Evolutionary conservation across 306 rosid species (phyloP).

Genomic region (Hippophae gyantsensis): DNA sequence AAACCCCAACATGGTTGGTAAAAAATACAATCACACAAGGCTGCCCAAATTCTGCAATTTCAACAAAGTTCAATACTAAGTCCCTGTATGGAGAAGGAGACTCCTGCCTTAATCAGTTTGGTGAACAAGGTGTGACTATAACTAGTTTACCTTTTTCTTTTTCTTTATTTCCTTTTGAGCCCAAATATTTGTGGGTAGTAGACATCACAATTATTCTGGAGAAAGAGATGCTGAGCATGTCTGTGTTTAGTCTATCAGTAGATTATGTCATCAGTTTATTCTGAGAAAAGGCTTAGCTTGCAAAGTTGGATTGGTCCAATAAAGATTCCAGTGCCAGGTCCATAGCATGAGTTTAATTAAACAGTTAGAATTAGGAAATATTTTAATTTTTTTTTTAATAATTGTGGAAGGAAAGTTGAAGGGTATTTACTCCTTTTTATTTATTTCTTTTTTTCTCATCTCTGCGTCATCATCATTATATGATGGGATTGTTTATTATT

Average conservation of each 20-base stretch:
- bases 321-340: slow-evolving; percentile 70
- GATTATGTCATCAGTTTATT: slow-evolving; percentile 47
- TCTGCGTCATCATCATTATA: slow-evolving; percentile 37
- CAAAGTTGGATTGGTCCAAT: slow-evolving; percentile 57
- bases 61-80: slow-evolving; percentile 24
- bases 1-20: slow-evolving; percentile 19
- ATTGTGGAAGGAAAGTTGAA: slow-evolving; percentile 32
- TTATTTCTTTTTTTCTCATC: slow-evolving; percentile 12
- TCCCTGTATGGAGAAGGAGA: slow-evolving; percentile 60
- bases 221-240: slow-evolving; percentile 42
- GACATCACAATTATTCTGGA: slow-evolving; percentile 31
- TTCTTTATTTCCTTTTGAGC: slow-evolving; percentile 15
- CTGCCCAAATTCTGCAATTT: slow-evolving; percentile 28
- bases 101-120: slow-evolving; percentile 36
- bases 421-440: slow-evolving; percentile 42
- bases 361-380: slow-evolving; percentile 37
- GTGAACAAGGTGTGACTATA: slow-evolving; percentile 37
- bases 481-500: slow-evolving; percentile 54
- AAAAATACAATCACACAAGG: slow-evolving; percentile 9
- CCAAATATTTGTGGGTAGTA: slow-evolving; percentile 64
- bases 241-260: slow-evolving; percentile 41
- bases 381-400: slow-evolving; percentile 30
- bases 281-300: slow-evolving; percentile 44
- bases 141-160: slow-evolving; percentile 23
- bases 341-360: slow-evolving; percentile 48